Evolutionary conservation across 768 basidiomycete genomes (phyloP).

Genomic region (Austroboletus festivus): DNA sequence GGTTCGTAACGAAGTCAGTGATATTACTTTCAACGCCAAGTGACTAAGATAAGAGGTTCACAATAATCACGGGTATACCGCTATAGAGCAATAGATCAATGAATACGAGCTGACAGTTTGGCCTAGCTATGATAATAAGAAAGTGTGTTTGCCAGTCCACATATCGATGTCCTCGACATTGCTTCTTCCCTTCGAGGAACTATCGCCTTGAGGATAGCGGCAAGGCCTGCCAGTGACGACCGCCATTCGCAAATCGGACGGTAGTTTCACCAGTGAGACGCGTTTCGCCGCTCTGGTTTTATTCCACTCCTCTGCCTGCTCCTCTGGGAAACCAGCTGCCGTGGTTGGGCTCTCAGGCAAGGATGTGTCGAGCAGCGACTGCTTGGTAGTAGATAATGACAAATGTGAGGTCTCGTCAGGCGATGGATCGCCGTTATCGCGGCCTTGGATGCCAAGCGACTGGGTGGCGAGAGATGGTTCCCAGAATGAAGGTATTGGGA

Average conservation of each 20-base stretch:
- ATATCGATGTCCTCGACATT: slow-evolving; percentile 2
- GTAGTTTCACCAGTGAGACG: slow-evolving; percentile 76
- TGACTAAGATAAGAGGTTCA: not conserved
- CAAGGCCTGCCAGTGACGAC: slow-evolving; percentile 18
- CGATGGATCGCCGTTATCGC: slow-evolving; percentile 31
- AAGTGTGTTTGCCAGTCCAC: slow-evolving; percentile 2
- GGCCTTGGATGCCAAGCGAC: slow-evolving; percentile 31
- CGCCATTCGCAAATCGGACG: slow-evolving; percentile 45
- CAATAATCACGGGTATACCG: slow-evolving; percentile 4
- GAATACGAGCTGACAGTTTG: slow-evolving; percentile 3
- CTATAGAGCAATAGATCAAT: slow-evolving; percentile 8
- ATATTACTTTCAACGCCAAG: not conserved
- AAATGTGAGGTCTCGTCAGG: slow-evolving; percentile 26
- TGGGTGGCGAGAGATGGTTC: slow-evolving; percentile 31
- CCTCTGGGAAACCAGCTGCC: slow-evolving; percentile 47
- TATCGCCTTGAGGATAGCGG: slow-evolving; percentile 1
- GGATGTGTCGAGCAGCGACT: slow-evolving; percentile 19
- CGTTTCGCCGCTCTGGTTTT: slow-evolving; percentile 82
- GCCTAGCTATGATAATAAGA: slow-evolving; percentile 7
- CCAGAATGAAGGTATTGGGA: slow-evolving; percentile 33
- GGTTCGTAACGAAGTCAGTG: too few species aligned
- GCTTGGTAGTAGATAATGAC: slow-evolving; percentile 18
- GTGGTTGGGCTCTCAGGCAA: slow-evolving; percentile 47
- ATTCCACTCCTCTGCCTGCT: slow-evolving; percentile 88
- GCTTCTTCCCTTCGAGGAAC: slow-evolving; percentile 5